Base-by-base conservation (phyloP, 805 yeast species). In the Yueomyces sinensis region DNA sequence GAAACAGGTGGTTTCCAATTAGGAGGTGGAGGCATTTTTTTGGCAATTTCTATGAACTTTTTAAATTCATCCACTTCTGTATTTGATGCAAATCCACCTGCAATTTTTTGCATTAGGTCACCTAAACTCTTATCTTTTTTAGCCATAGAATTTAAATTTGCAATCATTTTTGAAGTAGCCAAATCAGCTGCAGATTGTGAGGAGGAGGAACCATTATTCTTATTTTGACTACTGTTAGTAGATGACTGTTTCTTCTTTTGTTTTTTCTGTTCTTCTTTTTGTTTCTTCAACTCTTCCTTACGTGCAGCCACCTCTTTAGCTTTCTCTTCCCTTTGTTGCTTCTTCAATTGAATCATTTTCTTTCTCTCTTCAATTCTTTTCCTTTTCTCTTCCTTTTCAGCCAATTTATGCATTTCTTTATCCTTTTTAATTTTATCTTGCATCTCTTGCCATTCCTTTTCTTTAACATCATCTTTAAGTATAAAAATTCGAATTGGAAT, bases 101-200 rank as follows among this genome's bases (percentile, higher is more conserved):
- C 96, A 2, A 89, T 95, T 4, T 68, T 70, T 41, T 77, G 75
- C 95, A 89, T 86, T 34, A 89, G 59, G 1, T 68, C 58, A 42
- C 75, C 79, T 33, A 89, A 57, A 4, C 75, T 66, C 0, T 73
- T 66, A 47, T 86, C 93, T 4, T 66, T 64, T 29, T 79, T 68
- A 0, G 96, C 96, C 57, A 89, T 75, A 1, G 79, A 65, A 48
- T 87, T 87, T 48, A 89, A 66, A 45, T 84, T 82, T 4, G 81
- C 74, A 44, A 89, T 84, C 82, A 89, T 83, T 41, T 79, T 72
- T 29, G 79, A 79, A 33, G 74, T 81, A 2, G 74, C 36, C 14
- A 30, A 20, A 17, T 27, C 14, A 20, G 18, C 34, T 36, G 37
- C 37, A 31, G 17, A 31, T 15, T 19, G 11, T 25, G 37, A 5